Evolutionary conservation across 192 early-diverging fungal genomes (phyloP), one percentile per base, ranked within the genome.

Genomic region (Coemansia sp.): DNA sequence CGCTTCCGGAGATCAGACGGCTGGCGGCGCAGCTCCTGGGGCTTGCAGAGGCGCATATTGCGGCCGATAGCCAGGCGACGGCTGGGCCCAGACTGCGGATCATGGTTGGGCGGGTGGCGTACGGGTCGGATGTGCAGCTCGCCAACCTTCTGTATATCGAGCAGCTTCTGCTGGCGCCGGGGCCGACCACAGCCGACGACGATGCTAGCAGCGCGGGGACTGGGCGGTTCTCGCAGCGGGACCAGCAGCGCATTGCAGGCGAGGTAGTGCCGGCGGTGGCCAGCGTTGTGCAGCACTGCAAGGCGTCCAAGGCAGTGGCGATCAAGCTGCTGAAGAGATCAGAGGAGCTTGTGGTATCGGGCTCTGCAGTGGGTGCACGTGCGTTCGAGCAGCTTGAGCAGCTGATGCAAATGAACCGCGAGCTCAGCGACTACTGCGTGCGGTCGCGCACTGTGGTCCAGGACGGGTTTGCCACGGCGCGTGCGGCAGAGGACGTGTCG

Each of bases 271-370:
- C 77, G 37, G 45, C 83, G 65, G 50, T 71, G 31, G 65, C 68
- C 40, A 60, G 67, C 34, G 44, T 68, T 30, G 50, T 75, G 29
- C 58, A 76, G 44, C 40, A 60, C 57, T 75, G 83, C 66, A 70
- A 71, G 65, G 81, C 54, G 45, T 79, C 82, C 44, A 91, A 91
- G 74, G 79, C 75, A 2, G 65, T 73, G 5, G 85, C 86, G 20
- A 80, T 87, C 50, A 90, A 87, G 78, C 57, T 92, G 45, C 50
- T 87, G 62, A 83, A 87, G n/a, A 84, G 85, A 22, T 50, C 88
- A 22, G 82, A 84, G 20, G 90, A 92, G 41, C 63, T 88, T 29
- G 53, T 34, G 41, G 47, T 52, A 0, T 58, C 67, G 6, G 65
- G 57, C 11, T 23, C 68, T 41, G 59, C 41, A 4, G 59, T 44